These are phyloP conservation scores for Alternaria alternata DNA, from an alignment of 2,329 filamentous ascomycete genomes.

Conservation along the genomic window DNA sequence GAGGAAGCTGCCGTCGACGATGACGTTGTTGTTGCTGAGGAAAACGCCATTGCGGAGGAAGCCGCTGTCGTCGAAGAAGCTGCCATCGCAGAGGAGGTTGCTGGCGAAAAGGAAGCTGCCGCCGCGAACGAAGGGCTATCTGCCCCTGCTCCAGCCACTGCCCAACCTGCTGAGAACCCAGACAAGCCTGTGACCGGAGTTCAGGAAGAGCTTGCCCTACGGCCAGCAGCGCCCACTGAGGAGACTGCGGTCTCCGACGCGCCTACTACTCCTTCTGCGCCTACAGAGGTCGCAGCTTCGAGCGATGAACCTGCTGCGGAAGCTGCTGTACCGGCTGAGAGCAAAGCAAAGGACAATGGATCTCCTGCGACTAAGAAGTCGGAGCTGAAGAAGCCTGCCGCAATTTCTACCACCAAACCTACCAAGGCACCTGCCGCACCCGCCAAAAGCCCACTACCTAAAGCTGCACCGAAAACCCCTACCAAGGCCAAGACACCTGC, in stretches of 20 bases:
- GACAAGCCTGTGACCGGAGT: conserved; percentile 55
- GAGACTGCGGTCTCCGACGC: conserved; percentile 47
- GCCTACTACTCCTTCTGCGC: conserved; percentile 28
- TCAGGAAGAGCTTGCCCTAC: conserved; percentile 53
- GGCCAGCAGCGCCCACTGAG: conserved; percentile 51
- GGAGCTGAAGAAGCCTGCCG: conserved; percentile 41
- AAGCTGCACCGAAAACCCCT: conserved; percentile 40
- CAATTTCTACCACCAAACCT: conserved; percentile 45
- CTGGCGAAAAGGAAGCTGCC: neutral
- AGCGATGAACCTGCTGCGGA: conserved; percentile 1
- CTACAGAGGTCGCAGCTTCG: conserved; percentile 46
- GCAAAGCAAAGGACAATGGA: conserved; percentile 29
- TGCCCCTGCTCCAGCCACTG: neutral
- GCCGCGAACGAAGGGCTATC: neutral
- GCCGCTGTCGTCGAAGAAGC: neutral
- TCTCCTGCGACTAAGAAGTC: conserved; percentile 17
- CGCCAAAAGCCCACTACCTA: conserved; percentile 45
- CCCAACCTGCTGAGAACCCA: conserved; percentile 43
- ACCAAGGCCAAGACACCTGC: conserved; percentile 34
- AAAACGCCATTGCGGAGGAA: conserved; percentile 31
- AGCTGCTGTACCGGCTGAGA: conserved; percentile 1
- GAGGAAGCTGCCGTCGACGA: conserved; percentile 27
- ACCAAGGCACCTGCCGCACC: conserved; percentile 30
- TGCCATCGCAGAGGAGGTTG: conserved; percentile 3
- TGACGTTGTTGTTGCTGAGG: conserved; percentile 23